These are phyloP conservation scores for Trypanosoma boissoni DNA, from an alignment of 208 protist species.

Conservation along the genomic window DNA sequence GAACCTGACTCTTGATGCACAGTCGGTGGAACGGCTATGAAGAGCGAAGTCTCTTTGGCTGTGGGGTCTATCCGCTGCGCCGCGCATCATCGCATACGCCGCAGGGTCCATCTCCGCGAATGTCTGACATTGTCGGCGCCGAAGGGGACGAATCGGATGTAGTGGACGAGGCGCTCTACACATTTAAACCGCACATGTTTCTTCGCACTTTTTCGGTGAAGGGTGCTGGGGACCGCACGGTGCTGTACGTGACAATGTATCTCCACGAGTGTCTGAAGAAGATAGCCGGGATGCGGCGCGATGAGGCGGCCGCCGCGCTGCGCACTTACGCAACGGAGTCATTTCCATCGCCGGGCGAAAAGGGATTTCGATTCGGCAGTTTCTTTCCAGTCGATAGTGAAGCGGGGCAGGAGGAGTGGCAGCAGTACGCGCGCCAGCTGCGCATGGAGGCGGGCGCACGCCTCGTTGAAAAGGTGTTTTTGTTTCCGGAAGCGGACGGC, in stretches of 20 bases:
- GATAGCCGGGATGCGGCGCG: conserved; percentile 13
- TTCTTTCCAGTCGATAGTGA: conserved; percentile 23
- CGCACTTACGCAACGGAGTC: conserved; percentile 10
- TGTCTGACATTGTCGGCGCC: conserved; percentile 22
- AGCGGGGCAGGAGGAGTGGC: conserved; percentile 19
- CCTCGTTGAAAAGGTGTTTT: conserved; percentile 28
- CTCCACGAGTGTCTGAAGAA: conserved; percentile 74
- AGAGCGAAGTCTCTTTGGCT: conserved; percentile 27
- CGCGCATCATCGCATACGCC: conserved; percentile 16
- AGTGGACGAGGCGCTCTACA: conserved; percentile 87
- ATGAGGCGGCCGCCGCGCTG: conserved; percentile 17
- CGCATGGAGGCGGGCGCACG: conserved; percentile 24
- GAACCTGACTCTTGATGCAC: conserved; percentile 3
- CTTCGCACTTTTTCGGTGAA: conserved; percentile 90
- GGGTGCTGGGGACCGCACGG: conserved; percentile 72
- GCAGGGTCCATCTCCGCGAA: conserved; percentile 14
- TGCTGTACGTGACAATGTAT: conserved; percentile 93
- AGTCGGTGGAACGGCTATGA: conserved; percentile 38
- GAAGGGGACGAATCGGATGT: conserved; percentile 72
- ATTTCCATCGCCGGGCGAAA: conserved; percentile 30
- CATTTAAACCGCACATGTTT: conserved; percentile 92
- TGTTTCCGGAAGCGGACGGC: conserved; percentile 30
- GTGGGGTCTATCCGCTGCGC: conserved; percentile 30
- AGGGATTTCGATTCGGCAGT: conserved; percentile 19
- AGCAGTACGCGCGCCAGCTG: conserved; percentile 27